phyloP scores from a whole-genome alignment of 768 basidiomycete genomes.

The Infundibulicybe gibba region DNA sequence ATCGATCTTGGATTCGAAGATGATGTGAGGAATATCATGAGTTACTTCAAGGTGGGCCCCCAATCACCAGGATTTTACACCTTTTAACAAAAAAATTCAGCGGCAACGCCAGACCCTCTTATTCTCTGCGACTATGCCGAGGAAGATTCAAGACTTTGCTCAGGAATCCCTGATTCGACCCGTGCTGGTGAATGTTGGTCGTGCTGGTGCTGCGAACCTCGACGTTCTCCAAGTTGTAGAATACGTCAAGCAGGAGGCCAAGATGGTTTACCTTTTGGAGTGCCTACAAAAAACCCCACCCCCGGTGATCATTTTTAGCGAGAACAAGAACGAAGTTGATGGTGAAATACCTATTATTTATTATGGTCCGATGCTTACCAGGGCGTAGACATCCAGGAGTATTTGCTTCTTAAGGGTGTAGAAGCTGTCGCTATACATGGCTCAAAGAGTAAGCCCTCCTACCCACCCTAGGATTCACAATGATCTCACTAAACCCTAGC shows the following conservation, averaged over 20 bases:
- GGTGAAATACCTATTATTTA: constrained; percentile 43
- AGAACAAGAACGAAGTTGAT: constrained; percentile 99
- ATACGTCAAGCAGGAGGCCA: constrained; percentile 99
- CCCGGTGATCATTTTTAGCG: constrained; percentile 96
- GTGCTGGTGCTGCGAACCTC: constrained; percentile 95
- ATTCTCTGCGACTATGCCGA: constrained; percentile 99
- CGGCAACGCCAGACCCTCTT: constrained; percentile 94
- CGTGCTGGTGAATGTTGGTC: constrained; percentile 93
- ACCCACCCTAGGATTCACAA: neutral
- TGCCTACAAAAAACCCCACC: constrained; percentile 98
- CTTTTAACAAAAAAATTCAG: constrained; percentile 35
- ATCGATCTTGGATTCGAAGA: constrained; percentile 99
- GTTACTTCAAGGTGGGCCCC: constrained; percentile 83
- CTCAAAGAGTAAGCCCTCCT: constrained; percentile 72
- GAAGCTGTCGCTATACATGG: constrained; percentile 99
- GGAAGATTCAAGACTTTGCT: constrained; percentile 98
- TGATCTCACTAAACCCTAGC: constrained; percentile 39
- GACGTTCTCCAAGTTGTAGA: constrained; percentile 97
- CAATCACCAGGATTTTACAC: neutral
- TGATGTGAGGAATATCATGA: constrained; percentile 98
- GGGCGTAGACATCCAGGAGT: constrained; percentile 90
- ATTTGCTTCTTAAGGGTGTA: constrained; percentile 92
- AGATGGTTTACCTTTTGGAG: constrained; percentile 98
- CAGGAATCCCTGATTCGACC: constrained; percentile 95
- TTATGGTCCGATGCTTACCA: constrained; percentile 2